A percentile compares a stretch with the other conserved stretches of the same genome.
phyloP scores from a whole-genome alignment of 768 basidiomycete species.

The Psilocybe tampanensis region DNA sequence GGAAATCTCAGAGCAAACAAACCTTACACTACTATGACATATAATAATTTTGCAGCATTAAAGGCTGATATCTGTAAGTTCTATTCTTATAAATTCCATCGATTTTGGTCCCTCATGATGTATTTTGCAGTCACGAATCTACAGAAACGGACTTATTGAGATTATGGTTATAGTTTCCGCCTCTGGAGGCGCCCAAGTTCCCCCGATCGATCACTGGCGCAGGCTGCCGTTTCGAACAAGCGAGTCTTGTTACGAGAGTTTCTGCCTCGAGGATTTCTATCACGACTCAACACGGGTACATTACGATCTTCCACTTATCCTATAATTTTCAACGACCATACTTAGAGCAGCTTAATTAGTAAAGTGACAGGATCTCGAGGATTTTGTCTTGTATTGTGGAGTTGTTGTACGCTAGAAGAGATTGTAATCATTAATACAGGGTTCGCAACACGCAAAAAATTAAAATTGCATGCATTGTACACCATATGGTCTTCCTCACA shows the following conservation, averaged over 20 bases:
- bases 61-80: constrained; percentile 25
- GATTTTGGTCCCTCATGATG: not conserved
- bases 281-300: constrained; percentile 2
- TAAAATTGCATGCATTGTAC: too few species aligned
- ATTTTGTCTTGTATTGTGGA: not conserved
- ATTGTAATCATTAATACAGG: not conserved
- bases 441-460: not conserved
- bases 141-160: constrained; percentile 8
- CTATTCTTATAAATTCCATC: not conserved
- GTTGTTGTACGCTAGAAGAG: not conserved
- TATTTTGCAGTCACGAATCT: constrained; percentile 9
- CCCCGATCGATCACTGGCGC: constrained; percentile 10
- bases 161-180: not conserved
- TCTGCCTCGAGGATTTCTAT: not conserved
- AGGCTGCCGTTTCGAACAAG: constrained; percentile 11
- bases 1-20: constrained; percentile 24
- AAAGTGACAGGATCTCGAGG: constrained; percentile 1
- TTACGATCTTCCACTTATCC: not conserved
- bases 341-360: not conserved
- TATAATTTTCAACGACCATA: not conserved
- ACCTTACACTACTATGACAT: constrained; percentile 22
- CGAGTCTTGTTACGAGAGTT: constrained; percentile 2
- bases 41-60: constrained; percentile 20
- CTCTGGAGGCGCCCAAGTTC: constrained; percentile 2
- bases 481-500: too few species aligned